Evolutionary conservation across 2,329 filamentous ascomycete species (phyloP), one percentile per base, ranked within the genome.

Genomic region (Fusarium praegraminearum): DNA sequence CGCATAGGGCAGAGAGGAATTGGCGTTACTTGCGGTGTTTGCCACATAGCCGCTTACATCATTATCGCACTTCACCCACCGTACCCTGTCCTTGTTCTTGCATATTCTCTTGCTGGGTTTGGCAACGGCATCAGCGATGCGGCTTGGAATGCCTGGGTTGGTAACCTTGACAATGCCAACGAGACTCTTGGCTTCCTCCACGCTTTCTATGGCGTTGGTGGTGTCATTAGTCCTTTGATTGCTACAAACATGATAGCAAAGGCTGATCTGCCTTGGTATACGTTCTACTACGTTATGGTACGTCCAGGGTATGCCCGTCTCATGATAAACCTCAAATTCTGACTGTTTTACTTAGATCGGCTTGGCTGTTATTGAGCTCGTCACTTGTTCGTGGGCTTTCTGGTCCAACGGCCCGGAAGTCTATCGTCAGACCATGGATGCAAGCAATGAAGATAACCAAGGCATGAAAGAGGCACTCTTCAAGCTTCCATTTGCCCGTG

Each of bases 221-320:
- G 89, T 1, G 88, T 91, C 0, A 79, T 93, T 1, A 84, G 87
- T n/a, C 91, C 91, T 0, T 76, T 93, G 5, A 85, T 93, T 50
- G 90, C 91, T 1, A 93, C 91, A 0, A 85, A 85, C 0, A 87
- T 94, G 84, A 87, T 93, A 38, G 89, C 89, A 0, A 88, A 88
- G 72, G 88, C 81, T 0, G 71, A 81, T 8, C 68, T 90, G 52
- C 83, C 83, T 1, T 94, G 91, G 91, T 92, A 90, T 71, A 82
- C 82, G 3, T 94, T 91, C 75, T 94, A 93, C 78, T 93, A 93
- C 75, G 80, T 93, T 44, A 91, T 93, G 89, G 88, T 91, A 73
- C 66, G 84, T 76, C 26, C 7, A 8, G 2, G 5, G 5, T 7
- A 4, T 3, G 1, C 33, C 3, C 4, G 76, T 90, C 87, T 82